Base-by-base conservation (phyloP, 2,329 filamentous ascomycete genomes). In the Claviceps sp. region DNA sequence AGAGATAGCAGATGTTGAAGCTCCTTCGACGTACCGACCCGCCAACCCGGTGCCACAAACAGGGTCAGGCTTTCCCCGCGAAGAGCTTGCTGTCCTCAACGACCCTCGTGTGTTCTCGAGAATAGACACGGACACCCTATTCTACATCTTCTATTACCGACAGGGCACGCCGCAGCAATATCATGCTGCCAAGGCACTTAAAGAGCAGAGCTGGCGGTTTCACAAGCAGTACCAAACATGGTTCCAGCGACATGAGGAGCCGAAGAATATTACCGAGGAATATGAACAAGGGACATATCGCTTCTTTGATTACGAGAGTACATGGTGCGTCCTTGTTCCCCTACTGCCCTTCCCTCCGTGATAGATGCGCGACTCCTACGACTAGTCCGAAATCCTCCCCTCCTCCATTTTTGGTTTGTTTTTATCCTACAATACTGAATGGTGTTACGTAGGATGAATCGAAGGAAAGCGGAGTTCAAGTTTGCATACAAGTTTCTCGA, bases 141-240 rank as follows among this genome's bases (percentile, higher is more conserved):
- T 98, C 70, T 98, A 98, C 70, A 87, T 95, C 46, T 98, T 98
- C 71, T 98, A 98, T 75, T 98, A 98, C 74, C 89, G 91, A 60
- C 93, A 98, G 69, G 89, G 89, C 26, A 90, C 89, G 1, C 90
- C 95, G 60, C 90, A 97, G 67, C 93, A 98, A 66, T 96, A 90
- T 64, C 77, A 97, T 54, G 89, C 93, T 1, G 93, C 93, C 14
- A 95, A 95, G 70, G 89, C 93, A n/a, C 73, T 98, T 50, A 98
- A 98, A 72, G 87, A 91, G 59, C 93, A 98, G 69, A 96, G 90
- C 69, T 98, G 93, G 93, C 81, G 93, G 52, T 98, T 98, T 67
- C 93, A 98, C 72, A 98, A 98, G 75, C 93, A 97, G 68, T 98
- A 98, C 65, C 93, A 95, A 69, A 98, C 93, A 1, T 98, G 93